Evolutionary conservation across 2,329 filamentous ascomycete genomes (phyloP).

Genomic region (Sordariomycetes sp.): DNA sequence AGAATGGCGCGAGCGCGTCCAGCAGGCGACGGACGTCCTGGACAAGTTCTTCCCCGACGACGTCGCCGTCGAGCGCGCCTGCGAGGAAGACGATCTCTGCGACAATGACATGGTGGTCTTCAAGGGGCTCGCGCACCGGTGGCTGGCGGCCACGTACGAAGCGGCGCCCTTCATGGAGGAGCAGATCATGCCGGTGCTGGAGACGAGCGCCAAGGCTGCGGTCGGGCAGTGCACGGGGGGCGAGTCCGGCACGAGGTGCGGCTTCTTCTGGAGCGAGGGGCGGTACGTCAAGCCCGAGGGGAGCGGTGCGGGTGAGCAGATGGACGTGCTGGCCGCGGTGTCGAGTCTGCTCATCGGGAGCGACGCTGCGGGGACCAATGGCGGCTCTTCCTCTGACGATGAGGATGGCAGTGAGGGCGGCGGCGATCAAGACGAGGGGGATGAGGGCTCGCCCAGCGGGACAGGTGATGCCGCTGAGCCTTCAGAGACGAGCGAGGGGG

Average conservation of each 20-base stretch:
- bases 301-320: conserved; percentile 47
- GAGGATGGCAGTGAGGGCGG: too few species aligned
- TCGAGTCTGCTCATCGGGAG: conserved; percentile 36
- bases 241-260: conserved; percentile 46
- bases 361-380: conserved; percentile 27
- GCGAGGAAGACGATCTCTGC: conserved; percentile 50
- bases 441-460: too few species aligned
- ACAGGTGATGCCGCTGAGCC: too few species aligned
- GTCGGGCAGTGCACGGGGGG: conserved; percentile 54
- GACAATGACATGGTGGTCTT: conserved; percentile 63
- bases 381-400: too few species aligned
- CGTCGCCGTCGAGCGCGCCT: conserved; percentile 57
- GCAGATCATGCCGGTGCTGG: conserved; percentile 47
- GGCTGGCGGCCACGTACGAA: conserved; percentile 51
- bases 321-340: conserved; percentile 48
- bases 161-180: conserved; percentile 49
- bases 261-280: conserved; percentile 49
- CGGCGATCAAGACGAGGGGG: background rate
- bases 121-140: conserved; percentile 61
- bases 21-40: conserved; percentile 43
- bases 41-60: conserved; percentile 45
- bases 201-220: conserved; percentile 48
- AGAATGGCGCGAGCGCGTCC: conserved; percentile 44
- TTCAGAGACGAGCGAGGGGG: too few species aligned
- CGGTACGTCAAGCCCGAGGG: conserved; percentile 30